These are phyloP conservation scores for Rhodotorula diobovata DNA, from an alignment of 768 basidiomycete genomes.

Conservation along the genomic window DNA sequence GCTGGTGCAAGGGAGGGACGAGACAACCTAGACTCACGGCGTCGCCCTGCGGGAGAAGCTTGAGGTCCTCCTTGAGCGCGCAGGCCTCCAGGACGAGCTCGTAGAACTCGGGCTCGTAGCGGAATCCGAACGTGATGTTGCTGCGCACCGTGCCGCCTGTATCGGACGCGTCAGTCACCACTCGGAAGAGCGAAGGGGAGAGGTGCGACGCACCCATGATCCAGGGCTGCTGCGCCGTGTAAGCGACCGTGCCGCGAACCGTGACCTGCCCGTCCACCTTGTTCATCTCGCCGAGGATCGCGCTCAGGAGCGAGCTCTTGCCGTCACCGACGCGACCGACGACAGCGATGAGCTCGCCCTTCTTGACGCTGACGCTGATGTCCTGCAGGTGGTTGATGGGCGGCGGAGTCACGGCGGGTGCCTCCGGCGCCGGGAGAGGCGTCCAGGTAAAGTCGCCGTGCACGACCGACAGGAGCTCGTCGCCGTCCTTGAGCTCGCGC, in stretches of 20 bases:
- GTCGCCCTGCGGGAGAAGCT: conserved; percentile 73
- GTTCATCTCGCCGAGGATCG: conserved; percentile 43
- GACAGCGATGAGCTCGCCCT: conserved; percentile 78
- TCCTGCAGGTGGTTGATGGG: conserved; percentile 65
- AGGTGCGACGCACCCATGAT: conserved; percentile 46
- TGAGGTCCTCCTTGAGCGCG: conserved; percentile 74
- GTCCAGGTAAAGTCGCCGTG: conserved; percentile 81
- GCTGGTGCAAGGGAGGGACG: background rate
- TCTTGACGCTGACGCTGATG: conserved; percentile 59
- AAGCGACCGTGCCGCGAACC: conserved; percentile 48
- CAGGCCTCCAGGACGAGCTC: conserved; percentile 81
- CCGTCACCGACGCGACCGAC: conserved; percentile 87
- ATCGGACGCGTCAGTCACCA: too few relatives aligned
- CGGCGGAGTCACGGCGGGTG: conserved; percentile 22
- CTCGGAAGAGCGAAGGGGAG: background rate
- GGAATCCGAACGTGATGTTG: conserved; percentile 87
- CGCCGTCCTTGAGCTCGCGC: conserved; percentile 61
- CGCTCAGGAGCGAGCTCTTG: conserved; percentile 52
- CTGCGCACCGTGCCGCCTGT: conserved; percentile 72
- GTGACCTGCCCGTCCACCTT: conserved; percentile 67
- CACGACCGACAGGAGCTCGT: conserved; percentile 63
- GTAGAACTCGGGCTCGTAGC: conserved; percentile 80
- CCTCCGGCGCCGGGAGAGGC: conserved; percentile 48
- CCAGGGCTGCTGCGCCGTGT: conserved; percentile 53
- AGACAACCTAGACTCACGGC: conserved; percentile 26